Base-by-base conservation (phyloP, 352 stramenopile species). In the Thraustotheca clavata region DNA sequence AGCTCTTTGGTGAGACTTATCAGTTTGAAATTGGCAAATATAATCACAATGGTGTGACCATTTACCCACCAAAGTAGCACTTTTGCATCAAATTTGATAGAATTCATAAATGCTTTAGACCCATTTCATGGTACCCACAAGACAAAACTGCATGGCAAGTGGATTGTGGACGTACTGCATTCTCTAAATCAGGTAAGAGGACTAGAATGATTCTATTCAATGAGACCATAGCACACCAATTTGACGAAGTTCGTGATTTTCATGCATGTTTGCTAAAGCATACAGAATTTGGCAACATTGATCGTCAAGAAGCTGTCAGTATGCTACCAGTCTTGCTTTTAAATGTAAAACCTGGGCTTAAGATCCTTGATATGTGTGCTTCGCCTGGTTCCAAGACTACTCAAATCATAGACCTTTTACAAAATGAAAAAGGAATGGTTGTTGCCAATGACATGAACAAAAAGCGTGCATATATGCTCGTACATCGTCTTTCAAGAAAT, bases 321-420 rank as follows among this genome's bases (percentile, higher is more conserved):
- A 99, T 99, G 96, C 77, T 99, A 18, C 97, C 97, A 0, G 96
- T 98, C 31, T 75, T 99, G 24, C 97, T 99, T 65, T 80, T 99
- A 26, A 76, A 97, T 67, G 90, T 97, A 5, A 69, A 97, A 46
- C 83, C 79, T 2, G 70, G 88, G 59, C 83, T 98, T 62, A 70
- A 61, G 33, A 82, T 91, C 43, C 72, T 93, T 27, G 83, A 94
- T 62, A 91, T 94, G 82, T 92, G 83, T 65, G 96, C 97, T 14
- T 98, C 97, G n/a, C 97, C 97, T 0, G 97, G 97, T 16, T 98
- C 89, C 43, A 99, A 99, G 74, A 99, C 97, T 24, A 96, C 89
- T 40, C 96, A 99, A 73, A 80, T 99, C 50, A 77, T 99, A 18
- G 97, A 97, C 57, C 87, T 92, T 38, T 63, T 94, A 34, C 61